Percentiles rank a stretch among this genome's conserved stretches.
Conservation (phyloP, 208 protist genomes). For the Borovskyia barvae region DNA sequence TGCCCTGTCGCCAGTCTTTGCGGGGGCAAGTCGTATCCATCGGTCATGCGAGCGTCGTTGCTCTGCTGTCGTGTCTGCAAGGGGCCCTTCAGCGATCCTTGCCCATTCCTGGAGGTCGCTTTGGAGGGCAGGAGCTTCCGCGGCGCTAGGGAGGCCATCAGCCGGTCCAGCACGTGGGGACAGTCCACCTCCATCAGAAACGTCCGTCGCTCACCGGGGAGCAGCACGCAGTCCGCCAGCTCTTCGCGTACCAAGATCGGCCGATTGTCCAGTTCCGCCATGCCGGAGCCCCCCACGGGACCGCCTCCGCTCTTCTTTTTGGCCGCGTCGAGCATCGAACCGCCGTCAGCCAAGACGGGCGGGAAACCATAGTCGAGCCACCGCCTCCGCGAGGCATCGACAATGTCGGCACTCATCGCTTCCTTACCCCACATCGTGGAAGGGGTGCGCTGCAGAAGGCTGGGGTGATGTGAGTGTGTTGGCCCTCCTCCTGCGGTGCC, state of each 20-base stretch:
- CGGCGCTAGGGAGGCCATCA: slow-evolving; percentile 9
- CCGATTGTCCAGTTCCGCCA: no score
- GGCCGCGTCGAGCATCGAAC: neutral
- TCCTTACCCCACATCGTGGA: slow-evolving; percentile 10
- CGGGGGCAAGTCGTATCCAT: neutral
- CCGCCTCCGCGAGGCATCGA: slow-evolving; percentile 13
- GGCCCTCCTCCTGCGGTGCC: neutral
- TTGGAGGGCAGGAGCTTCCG: neutral
- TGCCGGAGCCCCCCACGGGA: neutral
- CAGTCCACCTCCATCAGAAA: slow-evolving; percentile 30
- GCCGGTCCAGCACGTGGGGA: slow-evolving; percentile 13
- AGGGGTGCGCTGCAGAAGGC: neutral
- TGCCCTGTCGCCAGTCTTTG: neutral
- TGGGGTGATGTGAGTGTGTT: neutral
- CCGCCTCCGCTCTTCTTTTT: neutral
- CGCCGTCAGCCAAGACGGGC: neutral
- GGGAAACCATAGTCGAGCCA: slow-evolving; percentile 21
- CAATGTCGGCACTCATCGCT: slow-evolving; percentile 8
- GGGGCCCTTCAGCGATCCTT: no score
- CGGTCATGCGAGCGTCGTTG: neutral
- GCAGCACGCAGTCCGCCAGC: slow-evolving; percentile 45
- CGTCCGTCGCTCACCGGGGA: slow-evolving; percentile 37
- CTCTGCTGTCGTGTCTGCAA: neutral
- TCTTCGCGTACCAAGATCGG: slow-evolving; percentile 28
- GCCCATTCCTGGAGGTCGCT: no score